Evolutionary conservation across 805 yeast genomes (phyloP).

Genomic region (Lipomyces starkeyi): DNA sequence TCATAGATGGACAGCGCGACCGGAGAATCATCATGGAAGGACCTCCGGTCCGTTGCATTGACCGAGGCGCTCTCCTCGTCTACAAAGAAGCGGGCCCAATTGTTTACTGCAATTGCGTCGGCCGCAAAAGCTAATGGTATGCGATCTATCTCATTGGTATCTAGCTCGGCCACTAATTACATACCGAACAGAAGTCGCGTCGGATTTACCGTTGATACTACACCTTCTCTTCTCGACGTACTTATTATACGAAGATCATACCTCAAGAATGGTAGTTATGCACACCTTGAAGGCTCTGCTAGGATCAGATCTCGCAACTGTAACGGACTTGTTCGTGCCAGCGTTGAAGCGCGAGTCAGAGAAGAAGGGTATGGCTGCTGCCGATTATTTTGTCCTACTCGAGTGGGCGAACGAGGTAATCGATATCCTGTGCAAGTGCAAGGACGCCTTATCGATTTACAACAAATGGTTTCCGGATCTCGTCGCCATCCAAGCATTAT

Average conservation of each 20-base stretch:
- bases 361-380: slow-evolving; percentile 30
- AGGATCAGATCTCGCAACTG: slow-evolving; percentile 1
- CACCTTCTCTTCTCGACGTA: slow-evolving; percentile 35
- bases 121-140: slow-evolving; percentile 30
- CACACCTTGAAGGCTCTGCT: slow-evolving; percentile 23
- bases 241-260: slow-evolving; percentile 36
- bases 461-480: slow-evolving; percentile 24
- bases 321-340: slow-evolving; percentile 20
- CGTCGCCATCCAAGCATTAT: slow-evolving; percentile 19
- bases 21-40: slow-evolving; percentile 28
- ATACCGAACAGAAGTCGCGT: slow-evolving; percentile 13
- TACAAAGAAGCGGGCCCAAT: slow-evolving; percentile 27
- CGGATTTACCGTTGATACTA: slow-evolving; percentile 28
- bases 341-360: slow-evolving; percentile 27
- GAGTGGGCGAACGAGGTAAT: slow-evolving; percentile 37
- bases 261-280: slow-evolving; percentile 34
- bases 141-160: not conserved
- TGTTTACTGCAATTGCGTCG: slow-evolving; percentile 27
- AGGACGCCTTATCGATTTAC: not conserved
- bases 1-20: slow-evolving; percentile 21
- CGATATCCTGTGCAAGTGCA: slow-evolving; percentile 2
- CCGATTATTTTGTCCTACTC: slow-evolving; percentile 37
- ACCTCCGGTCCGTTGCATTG: slow-evolving; percentile 24
- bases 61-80: slow-evolving; percentile 35
- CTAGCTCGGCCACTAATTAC: not conserved